A percentile compares a stretch with the other conserved stretches of the same genome.
phyloP scores from a whole-genome alignment of 163 green algal genomes.

The Chloromonas sp. region DNA sequence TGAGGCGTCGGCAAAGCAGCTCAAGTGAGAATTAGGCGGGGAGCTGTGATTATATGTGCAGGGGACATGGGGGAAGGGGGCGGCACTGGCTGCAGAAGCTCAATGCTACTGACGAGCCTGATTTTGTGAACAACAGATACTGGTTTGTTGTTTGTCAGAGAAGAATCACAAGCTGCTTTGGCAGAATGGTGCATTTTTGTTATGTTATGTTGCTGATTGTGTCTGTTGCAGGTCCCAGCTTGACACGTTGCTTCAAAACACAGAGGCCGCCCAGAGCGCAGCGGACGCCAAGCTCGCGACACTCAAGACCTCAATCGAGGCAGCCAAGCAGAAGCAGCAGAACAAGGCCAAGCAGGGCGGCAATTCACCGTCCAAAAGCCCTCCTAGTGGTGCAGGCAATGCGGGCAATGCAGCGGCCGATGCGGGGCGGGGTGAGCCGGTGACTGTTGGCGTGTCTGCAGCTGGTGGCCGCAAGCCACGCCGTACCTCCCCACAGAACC shows the following conservation, averaged over 20 bases:
- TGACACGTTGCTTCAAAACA: background rate
- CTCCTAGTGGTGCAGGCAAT: background rate
- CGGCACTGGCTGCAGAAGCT: too few relatives aligned
- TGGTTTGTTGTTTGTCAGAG: too few relatives aligned
- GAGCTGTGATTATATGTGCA: background rate
- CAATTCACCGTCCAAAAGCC: background rate
- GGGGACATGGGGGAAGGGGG: too few relatives aligned
- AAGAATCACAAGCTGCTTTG: too few relatives aligned
- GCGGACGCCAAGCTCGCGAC: background rate
- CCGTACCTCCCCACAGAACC: too few relatives aligned
- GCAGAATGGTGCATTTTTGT: too few relatives aligned
- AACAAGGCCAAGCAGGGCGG: background rate
- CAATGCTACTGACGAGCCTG: too few relatives aligned
- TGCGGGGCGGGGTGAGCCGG: background rate
- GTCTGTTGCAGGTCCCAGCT: background rate
- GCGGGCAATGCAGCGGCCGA: background rate
- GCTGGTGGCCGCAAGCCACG: background rate
- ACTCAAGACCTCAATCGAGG: background rate
- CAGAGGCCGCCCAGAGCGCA: background rate
- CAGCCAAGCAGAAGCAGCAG: background rate
- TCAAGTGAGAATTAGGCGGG: background rate
- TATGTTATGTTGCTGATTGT: too few relatives aligned
- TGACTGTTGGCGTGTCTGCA: background rate
- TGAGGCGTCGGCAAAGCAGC: background rate
- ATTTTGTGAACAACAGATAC: too few relatives aligned